Conservation (phyloP, 768 basidiomycete genomes). For the Termitomyces eurrhizus region DNA sequence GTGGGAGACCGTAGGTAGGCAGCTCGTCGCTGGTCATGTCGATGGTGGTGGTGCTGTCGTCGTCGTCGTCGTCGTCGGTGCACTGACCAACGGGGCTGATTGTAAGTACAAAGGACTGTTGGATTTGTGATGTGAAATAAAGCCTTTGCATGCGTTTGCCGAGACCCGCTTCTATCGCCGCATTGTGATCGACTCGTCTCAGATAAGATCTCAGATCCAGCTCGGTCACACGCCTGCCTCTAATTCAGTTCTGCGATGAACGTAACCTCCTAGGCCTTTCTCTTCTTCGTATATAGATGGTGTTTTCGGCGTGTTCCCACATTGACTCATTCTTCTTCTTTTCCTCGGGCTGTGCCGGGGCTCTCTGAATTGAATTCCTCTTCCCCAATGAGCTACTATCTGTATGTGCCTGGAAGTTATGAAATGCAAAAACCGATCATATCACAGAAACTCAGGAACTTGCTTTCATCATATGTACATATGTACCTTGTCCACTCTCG, state of each 20-base stretch:
- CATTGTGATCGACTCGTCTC: slow-evolving; percentile 13
- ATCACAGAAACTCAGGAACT: not conserved
- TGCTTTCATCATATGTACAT: not conserved
- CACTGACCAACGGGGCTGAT: too few species aligned
- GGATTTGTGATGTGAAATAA: slow-evolving; percentile 5
- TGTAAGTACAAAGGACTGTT: slow-evolving; percentile 1
- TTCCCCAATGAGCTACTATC: not conserved
- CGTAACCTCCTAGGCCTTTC: not conserved
- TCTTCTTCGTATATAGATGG: not conserved
- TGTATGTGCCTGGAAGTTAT: not conserved
- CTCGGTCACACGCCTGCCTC: not conserved
- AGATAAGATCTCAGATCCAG: slow-evolving; percentile 13
- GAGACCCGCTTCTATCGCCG: slow-evolving; percentile 14
- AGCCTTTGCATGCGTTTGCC: slow-evolving; percentile 8
- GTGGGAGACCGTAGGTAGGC: slow-evolving; percentile 1
- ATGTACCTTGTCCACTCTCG: not conserved
- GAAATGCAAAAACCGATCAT: not conserved
- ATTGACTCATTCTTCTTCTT: not conserved
- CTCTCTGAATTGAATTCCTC: not conserved
- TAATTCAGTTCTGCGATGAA: not conserved
- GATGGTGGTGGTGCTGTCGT: not conserved
- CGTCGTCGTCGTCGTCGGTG: slow-evolving; percentile 1
- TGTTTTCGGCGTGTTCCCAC: not conserved
- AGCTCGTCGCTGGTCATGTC: not conserved
- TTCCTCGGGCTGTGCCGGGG: not conserved